Evolutionary conservation across 208 protist genomes (phyloP), one percentile per base, ranked within the genome.

Genomic region (Trypanosomatidae sp.): DNA sequence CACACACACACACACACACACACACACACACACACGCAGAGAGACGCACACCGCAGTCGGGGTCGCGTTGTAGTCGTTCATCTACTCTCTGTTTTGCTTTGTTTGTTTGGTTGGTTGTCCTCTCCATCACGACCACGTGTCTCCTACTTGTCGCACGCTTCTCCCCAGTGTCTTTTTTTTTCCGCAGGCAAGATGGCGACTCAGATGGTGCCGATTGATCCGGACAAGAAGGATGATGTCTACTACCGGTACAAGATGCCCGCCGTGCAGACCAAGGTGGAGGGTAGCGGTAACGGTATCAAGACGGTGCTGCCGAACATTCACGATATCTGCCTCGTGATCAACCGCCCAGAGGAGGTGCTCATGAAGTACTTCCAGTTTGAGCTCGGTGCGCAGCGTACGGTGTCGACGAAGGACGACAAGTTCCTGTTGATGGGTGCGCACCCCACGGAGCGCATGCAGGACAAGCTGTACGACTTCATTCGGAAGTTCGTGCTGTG

Each of bases 161-260:
- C 39, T 43, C 22, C 15, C 17, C 62, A 28, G 33, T 39, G 15
- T 22, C 33, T 65, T 7, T 44, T 30, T 66, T 12, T 69, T 62
- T 12, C 64, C 13, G 49, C 36, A 52, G 17, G 36, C 67, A 80
- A 73, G n/a, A 95, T 95, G 91, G 74, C 91, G 59, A 71, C 84
- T 66, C 69, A 81, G 44, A 92, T 92, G 80, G 80, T 98, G 25
- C 84, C 92, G 39, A 83, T 98, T n/a, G 91, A 98, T 75, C 95
- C 95, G 70, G 84, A 95, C 30, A 92, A 94, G 73, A 79, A 85
- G 83, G 81, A 87, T 76, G 96, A 98, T 84, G 76, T 86, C 55
- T 97, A 93, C 81, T 98, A 98, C 84, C 92, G 96, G 13, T 98
- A 98, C 87, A 98, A 94, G 82, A 98, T 98, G 96, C 93, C 92